Evolutionary conservation across 108 stramenopile species (phyloP).

Genomic region (Seminavis robusta): DNA sequence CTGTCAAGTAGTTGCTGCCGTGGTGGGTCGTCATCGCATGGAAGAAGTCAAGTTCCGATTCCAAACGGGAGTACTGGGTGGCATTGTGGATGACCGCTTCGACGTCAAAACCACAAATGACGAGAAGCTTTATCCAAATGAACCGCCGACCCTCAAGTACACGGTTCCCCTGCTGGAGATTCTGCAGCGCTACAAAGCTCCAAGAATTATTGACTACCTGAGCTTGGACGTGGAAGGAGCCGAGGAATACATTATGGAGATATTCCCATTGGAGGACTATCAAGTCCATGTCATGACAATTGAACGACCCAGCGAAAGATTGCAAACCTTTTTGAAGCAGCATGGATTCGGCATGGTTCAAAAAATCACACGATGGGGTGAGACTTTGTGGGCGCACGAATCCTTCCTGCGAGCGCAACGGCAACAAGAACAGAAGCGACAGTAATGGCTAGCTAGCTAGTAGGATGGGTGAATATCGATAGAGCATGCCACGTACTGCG

Average conservation of each 20-base stretch:
- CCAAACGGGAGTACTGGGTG: conserved; percentile 28
- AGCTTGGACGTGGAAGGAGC: conserved; percentile 69
- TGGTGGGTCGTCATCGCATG: conserved; percentile 32
- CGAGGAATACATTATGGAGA: conserved; percentile 49
- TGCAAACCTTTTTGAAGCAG: conserved; percentile 5
- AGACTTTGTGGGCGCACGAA: conserved; percentile 15
- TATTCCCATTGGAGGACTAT: conserved; percentile 51
- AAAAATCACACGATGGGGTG: conserved; percentile 17
- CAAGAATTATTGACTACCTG: conserved; percentile 55
- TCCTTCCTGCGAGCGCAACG: too few relatives aligned
- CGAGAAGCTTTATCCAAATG: too few relatives aligned
- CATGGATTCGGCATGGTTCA: conserved; percentile 14
- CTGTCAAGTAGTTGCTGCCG: conserved; percentile 37
- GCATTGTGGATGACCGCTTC: conserved; percentile 52
- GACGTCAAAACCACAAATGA: conserved; percentile 26
- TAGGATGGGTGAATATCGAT: too few relatives aligned
- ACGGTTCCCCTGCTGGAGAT: conserved; percentile 43
- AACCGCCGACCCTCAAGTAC: conserved; percentile 10
- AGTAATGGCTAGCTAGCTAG: too few relatives aligned
- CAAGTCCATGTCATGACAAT: conserved; percentile 45
- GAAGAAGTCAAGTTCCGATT: conserved; percentile 35
- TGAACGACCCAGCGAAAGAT: conserved; percentile 34
- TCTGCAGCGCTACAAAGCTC: conserved; percentile 34
- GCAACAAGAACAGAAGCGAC: too few relatives aligned
- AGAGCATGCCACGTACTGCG: too few relatives aligned